phyloP scores from a whole-genome alignment of 805 yeast genomes.

The Candida methanosorbosa region DNA sequence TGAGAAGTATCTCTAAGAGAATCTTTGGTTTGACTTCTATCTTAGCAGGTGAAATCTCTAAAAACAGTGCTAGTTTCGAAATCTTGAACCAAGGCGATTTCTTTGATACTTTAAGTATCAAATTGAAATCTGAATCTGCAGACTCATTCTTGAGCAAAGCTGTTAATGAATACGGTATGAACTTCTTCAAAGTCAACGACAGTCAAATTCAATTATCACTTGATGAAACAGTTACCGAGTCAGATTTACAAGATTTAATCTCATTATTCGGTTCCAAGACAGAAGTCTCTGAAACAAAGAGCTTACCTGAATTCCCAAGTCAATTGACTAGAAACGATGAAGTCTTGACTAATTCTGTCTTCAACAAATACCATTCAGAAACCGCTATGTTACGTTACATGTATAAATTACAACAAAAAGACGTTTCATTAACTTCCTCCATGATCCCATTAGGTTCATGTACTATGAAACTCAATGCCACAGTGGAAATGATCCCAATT shows the following conservation, averaged over 20 bases:
- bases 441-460: conserved; percentile 98
- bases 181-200: conserved; percentile 61
- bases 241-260: conserved; percentile 51
- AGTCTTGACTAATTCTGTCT: conserved; percentile 65
- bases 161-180: conserved; percentile 54
- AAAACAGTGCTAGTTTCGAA: conserved; percentile 30
- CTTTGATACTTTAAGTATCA: conserved; percentile 83
- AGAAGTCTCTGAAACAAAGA: conserved; percentile 13
- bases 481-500: conserved; percentile 89
- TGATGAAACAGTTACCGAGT: conserved; percentile 76
- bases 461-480: conserved; percentile 95
- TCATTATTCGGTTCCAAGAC: conserved; percentile 40
- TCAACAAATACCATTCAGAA: conserved; percentile 85
- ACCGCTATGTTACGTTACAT: conserved; percentile 91
- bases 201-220: conserved; percentile 64
- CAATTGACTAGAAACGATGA: conserved; percentile 46
- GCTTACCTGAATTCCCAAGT: conserved; percentile 42
- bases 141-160: conserved; percentile 52
- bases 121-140: conserved; percentile 41
- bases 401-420: conserved; percentile 77
- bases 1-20: conserved; percentile 67
- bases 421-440: conserved; percentile 86
- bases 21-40: conserved; percentile 66
- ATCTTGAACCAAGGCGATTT: conserved; percentile 52
- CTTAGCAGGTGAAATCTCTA: conserved; percentile 50